Percentiles rank a stretch among this genome's conserved stretches.
Evolutionary conservation across 257 asterid genomes (phyloP).

Genomic region (Osmanthus fragrans): DNA sequence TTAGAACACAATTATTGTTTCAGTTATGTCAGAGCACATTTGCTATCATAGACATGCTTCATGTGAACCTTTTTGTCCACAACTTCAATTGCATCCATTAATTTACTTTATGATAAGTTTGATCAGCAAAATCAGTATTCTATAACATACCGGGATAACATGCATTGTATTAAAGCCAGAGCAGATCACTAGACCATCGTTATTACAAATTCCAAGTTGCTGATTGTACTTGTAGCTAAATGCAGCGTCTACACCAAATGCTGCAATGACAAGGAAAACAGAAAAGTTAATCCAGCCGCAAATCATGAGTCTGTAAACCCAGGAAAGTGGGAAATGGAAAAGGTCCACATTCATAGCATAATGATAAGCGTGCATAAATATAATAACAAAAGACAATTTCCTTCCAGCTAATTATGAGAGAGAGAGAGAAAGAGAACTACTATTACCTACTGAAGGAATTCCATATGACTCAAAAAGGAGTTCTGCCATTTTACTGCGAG

Average conservation of each 20-base stretch:
- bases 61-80: background rate
- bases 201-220: slow-evolving; percentile 67
- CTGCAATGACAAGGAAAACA: slow-evolving; percentile 42
- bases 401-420: background rate
- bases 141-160: slow-evolving; percentile 84
- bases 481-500: slow-evolving; percentile 97
- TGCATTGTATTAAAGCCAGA: slow-evolving; percentile 92
- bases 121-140: slow-evolving; percentile 19
- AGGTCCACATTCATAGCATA: slow-evolving; percentile 8
- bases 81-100: slow-evolving; percentile 10
- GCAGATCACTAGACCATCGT: slow-evolving; percentile 81
- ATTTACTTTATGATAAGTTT: slow-evolving; percentile 7
- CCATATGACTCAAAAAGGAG: slow-evolving; percentile 97
- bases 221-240: slow-evolving; percentile 92
- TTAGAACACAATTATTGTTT: background rate
- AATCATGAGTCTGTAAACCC: slow-evolving; percentile 7
- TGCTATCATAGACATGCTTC: slow-evolving; percentile 10
- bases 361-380: background rate
- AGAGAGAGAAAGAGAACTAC: slow-evolving; percentile 2
- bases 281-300: slow-evolving; percentile 15
- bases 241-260: slow-evolving; percentile 94
- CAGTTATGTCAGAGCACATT: background rate
- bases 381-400: background rate
- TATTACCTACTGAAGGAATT: slow-evolving; percentile 88
- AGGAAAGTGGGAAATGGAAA: background rate